These are phyloP conservation scores for Ceriops decandra DNA, from an alignment of 345 rosid genomes.

Conservation along the genomic window DNA sequence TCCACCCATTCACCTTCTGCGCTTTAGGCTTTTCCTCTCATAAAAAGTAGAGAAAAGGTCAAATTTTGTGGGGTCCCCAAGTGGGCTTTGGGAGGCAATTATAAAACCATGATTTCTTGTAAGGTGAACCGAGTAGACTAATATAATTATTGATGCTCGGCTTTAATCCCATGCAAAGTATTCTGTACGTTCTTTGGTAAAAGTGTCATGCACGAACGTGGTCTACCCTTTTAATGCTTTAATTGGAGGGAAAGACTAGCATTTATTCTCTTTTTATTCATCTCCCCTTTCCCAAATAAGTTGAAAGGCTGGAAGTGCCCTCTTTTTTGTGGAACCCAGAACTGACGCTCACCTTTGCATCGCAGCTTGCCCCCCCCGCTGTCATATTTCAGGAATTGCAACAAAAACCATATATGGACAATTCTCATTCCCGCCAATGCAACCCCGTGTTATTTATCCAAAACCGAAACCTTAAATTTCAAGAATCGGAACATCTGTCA, in stretches of 20 bases:
- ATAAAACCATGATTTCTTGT: conserved; percentile 81
- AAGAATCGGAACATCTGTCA: no score
- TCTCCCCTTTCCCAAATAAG: no score
- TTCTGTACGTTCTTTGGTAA: conserved; percentile 44
- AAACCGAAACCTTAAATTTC: no score
- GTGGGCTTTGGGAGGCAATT: conserved; percentile 43
- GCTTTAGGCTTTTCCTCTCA: background rate
- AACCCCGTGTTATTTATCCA: no score
- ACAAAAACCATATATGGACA: no score
- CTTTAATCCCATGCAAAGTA: conserved; percentile 54
- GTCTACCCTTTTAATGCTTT: background rate
- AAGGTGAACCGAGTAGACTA: conserved; percentile 31
- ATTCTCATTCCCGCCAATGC: no score
- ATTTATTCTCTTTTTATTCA: background rate
- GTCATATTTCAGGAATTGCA: no score
- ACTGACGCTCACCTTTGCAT: no score
- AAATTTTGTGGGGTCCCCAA: conserved; percentile 27
- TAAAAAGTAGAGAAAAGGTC: conserved; percentile 30
- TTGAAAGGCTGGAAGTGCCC: no score
- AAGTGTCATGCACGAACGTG: conserved; percentile 52
- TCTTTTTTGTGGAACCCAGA: no score
- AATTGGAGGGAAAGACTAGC: background rate
- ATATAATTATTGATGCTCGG: conserved; percentile 21
- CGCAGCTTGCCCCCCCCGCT: no score
- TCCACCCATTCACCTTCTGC: background rate